These are phyloP conservation scores for Immersiella caudata DNA, from an alignment of 495 filamentous ascomycete genomes.

Conservation along the genomic window DNA sequence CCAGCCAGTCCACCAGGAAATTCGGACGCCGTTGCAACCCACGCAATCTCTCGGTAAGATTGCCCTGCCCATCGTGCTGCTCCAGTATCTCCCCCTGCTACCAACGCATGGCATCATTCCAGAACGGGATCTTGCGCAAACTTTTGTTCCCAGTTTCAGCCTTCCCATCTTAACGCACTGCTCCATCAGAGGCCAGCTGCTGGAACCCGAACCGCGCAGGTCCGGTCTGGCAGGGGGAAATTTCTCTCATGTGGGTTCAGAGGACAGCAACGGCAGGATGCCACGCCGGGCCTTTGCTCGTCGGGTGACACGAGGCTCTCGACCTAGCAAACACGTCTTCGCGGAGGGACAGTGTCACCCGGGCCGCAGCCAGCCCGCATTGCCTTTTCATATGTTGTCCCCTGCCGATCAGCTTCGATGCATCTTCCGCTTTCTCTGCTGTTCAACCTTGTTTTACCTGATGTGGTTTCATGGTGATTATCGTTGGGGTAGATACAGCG, in stretches of 20 bases:
- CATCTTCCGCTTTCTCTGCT: background rate
- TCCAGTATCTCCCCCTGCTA: background rate
- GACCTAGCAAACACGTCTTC: slow-evolving; percentile 19
- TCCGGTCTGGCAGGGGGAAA: background rate
- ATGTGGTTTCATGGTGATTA: background rate
- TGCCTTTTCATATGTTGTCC: slow-evolving; percentile 1
- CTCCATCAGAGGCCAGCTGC: background rate
- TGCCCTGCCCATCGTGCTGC: background rate
- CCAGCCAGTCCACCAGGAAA: background rate
- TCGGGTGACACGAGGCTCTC: slow-evolving; percentile 14
- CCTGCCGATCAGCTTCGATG: background rate
- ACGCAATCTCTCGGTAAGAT: background rate
- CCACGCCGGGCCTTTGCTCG: slow-evolving; percentile 17
- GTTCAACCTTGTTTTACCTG: background rate
- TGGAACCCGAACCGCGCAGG: background rate
- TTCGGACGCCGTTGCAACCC: background rate
- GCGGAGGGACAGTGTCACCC: slow-evolving; percentile 16
- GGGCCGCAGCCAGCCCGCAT: background rate
- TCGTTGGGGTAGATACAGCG: background rate
- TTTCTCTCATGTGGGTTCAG: background rate
- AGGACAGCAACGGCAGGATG: slow-evolving; percentile 14
- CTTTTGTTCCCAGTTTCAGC: background rate
- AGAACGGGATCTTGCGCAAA: background rate
- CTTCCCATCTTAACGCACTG: background rate
- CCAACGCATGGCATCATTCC: background rate